Evolutionary conservation across 192 early-diverging fungal species (phyloP).

Genomic region (Backusella morwellensis): DNA sequence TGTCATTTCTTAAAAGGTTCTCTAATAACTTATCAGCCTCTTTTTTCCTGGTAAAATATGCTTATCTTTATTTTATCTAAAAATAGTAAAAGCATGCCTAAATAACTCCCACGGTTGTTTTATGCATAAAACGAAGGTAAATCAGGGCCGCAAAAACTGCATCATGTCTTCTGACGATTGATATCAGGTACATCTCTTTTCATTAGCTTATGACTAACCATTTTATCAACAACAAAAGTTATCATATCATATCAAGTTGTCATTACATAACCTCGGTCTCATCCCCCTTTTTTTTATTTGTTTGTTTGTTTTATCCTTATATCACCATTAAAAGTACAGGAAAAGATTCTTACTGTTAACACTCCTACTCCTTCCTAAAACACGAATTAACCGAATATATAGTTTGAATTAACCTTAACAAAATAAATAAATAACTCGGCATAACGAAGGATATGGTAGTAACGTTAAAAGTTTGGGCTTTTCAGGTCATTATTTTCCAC

Average conservation of each 20-base stretch:
- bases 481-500: background rate
- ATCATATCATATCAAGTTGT: background rate
- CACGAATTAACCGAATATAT: background rate
- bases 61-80: background rate
- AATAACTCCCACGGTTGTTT: slow-evolving; percentile 1
- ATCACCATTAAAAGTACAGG: background rate
- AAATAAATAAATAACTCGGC: background rate
- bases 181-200: background rate
- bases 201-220: background rate
- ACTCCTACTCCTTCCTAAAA: background rate
- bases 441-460: background rate
- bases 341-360: background rate
- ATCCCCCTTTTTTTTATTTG: background rate
- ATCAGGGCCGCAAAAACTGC: background rate
- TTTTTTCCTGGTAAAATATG: background rate
- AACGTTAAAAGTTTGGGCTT: background rate
- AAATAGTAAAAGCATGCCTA: background rate
- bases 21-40: too few relatives aligned
- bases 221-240: background rate
- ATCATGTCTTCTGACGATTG: background rate
- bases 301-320: background rate
- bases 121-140: background rate
- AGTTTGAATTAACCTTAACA: background rate
- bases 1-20: too few relatives aligned
- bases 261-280: background rate